These are phyloP conservation scores for Hippophae tibetana DNA, from an alignment of 306 rosid species.

Conservation along the genomic window DNA sequence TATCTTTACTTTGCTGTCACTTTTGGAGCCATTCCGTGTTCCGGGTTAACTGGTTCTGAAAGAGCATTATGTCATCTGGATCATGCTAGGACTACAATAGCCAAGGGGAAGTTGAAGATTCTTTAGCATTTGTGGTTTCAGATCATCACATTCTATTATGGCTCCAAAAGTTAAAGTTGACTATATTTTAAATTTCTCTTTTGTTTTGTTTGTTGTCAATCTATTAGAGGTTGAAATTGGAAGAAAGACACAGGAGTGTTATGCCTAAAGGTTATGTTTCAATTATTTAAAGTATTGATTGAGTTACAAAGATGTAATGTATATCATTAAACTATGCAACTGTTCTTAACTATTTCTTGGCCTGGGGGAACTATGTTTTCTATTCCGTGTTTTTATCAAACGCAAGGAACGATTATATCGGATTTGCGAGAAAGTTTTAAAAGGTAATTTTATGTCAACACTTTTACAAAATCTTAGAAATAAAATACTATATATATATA, in stretches of 20 bases:
- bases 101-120: conserved; percentile 69
- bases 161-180: background rate
- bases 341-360: no score
- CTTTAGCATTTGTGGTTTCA: conserved; percentile 28
- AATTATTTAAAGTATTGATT: no score
- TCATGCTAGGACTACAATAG: conserved; percentile 47
- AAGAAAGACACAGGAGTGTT: background rate
- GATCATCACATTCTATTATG: background rate
- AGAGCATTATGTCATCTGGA: conserved; percentile 61
- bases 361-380: no score
- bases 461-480: no score
- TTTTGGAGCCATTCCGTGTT: conserved; percentile 35
- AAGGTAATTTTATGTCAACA: no score
- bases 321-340: no score
- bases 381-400: no score
- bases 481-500: no score
- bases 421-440: no score
- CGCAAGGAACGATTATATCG: no score
- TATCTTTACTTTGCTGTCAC: conserved; percentile 89
- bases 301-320: no score
- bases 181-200: background rate
- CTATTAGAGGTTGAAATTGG: background rate
- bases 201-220: background rate
- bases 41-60: conserved; percentile 44
- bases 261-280: no score